phyloP scores from a whole-genome alignment of 495 filamentous ascomycete genomes.

The Astrothelium subdiscretum region DNA sequence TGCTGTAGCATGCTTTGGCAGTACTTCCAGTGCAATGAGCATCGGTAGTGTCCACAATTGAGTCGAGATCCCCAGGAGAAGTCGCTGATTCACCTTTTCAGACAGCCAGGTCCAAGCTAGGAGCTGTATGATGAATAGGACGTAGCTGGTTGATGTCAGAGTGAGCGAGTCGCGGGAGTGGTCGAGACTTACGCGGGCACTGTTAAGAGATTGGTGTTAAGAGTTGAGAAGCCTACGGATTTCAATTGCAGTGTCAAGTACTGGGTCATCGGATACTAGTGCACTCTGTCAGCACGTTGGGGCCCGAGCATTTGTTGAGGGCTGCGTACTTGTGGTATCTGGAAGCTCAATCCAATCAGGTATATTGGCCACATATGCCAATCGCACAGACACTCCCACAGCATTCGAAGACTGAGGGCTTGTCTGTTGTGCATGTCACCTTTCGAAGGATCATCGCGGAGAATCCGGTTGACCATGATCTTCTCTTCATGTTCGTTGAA shows the following conservation, averaged over 20 bases:
- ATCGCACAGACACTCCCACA: constrained; percentile 43
- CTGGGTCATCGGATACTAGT: constrained; percentile 30
- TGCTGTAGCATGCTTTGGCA: constrained; percentile 24
- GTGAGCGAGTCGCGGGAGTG: neutral
- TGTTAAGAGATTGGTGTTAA: neutral
- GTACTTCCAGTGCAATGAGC: constrained; percentile 33
- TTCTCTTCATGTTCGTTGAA: constrained; percentile 45
- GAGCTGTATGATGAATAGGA: constrained; percentile 31
- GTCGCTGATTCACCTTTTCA: constrained; percentile 35
- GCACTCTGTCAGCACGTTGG: constrained; percentile 49
- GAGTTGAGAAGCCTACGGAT: constrained; percentile 30
- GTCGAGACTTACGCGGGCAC: constrained; percentile 23
- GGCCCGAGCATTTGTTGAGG: constrained; percentile 29
- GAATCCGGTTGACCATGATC: constrained; percentile 49
- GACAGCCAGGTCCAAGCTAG: constrained; percentile 32
- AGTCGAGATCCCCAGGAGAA: constrained; percentile 32
- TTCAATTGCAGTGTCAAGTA: constrained; percentile 33
- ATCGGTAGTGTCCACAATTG: constrained; percentile 37
- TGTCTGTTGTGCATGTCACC: constrained; percentile 51
- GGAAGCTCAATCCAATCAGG: constrained; percentile 15
- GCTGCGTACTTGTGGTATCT: constrained; percentile 23
- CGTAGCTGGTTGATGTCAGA: neutral
- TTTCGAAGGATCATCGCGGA: constrained; percentile 52
- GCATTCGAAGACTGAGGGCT: constrained; percentile 32
- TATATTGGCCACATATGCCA: constrained; percentile 27